phyloP scores from a whole-genome alignment of 345 rosid species.

The Theobroma cacao region DNA sequence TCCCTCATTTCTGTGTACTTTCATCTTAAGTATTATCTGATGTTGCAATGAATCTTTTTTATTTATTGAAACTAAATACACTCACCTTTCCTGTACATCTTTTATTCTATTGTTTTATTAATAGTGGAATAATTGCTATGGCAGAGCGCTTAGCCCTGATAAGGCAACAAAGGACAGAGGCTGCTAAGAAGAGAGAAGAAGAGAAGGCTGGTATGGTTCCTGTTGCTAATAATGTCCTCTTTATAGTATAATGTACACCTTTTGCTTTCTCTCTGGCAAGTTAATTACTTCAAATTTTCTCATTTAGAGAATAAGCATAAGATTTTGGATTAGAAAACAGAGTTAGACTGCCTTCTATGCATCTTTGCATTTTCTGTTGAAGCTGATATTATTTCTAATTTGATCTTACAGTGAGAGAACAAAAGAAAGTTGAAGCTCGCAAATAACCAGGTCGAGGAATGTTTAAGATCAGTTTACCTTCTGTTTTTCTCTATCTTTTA shows the following conservation, averaged over 20 bases:
- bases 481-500: background rate
- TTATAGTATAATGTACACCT: background rate
- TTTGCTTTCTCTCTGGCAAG: background rate
- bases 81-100: background rate
- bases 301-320: background rate
- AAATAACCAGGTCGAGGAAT: constrained; percentile 27
- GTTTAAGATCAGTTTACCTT: background rate
- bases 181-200: constrained; percentile 66
- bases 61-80: background rate
- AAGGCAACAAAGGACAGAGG: constrained; percentile 81
- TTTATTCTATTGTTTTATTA: background rate
- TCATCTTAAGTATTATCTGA: background rate
- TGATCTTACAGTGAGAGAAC: constrained; percentile 36
- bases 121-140: background rate
- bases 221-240: background rate
- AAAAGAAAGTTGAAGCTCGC: constrained; percentile 49
- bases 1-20: background rate
- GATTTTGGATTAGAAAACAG: constrained; percentile 3
- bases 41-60: background rate
- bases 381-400: constrained; percentile 17
- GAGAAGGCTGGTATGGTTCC: constrained; percentile 53
- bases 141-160: constrained; percentile 81
- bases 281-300: background rate
- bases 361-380: background rate
- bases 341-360: background rate